These are phyloP conservation scores for Xerocomus potaroensis DNA, from an alignment of 768 basidiomycete species.

Conservation along the genomic window DNA sequence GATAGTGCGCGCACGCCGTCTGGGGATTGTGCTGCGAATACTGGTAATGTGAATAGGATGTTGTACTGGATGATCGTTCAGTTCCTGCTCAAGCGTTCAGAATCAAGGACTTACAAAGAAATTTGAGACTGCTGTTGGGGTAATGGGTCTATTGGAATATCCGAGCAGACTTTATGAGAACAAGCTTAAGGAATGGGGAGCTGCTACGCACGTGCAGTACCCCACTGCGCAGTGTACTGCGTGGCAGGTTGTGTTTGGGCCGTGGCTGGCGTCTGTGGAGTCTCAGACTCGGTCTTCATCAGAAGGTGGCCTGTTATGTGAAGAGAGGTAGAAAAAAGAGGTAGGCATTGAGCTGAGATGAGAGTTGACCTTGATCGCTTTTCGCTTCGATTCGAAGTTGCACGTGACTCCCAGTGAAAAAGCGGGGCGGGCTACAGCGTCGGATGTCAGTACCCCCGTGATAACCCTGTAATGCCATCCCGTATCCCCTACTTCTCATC, in stretches of 20 bases:
- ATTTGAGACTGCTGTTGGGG: slow-evolving; percentile 55
- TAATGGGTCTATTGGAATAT: slow-evolving; percentile 66
- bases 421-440: no score
- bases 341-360: no score
- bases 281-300: slow-evolving; percentile 46
- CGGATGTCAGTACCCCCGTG: no score
- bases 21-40: slow-evolving; percentile 38
- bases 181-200: slow-evolving; percentile 1
- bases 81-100: neutral
- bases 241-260: slow-evolving; percentile 27
- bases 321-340: no score
- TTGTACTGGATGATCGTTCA: slow-evolving; percentile 33
- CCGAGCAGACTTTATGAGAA: slow-evolving; percentile 27
- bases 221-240: slow-evolving; percentile 38
- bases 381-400: no score
- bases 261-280: slow-evolving; percentile 31
- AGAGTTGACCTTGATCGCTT: no score
- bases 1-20: slow-evolving; percentile 42
- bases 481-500: no score
- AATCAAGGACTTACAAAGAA: slow-evolving; percentile 35
- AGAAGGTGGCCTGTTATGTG: no score
- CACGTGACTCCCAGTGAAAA: no score
- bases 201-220: slow-evolving; percentile 32
- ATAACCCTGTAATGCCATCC: no score
- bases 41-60: slow-evolving; percentile 47